These are phyloP conservation scores for Pseudopyricularia javanii DNA, from an alignment of 2,329 filamentous ascomycete species.

Conservation along the genomic window DNA sequence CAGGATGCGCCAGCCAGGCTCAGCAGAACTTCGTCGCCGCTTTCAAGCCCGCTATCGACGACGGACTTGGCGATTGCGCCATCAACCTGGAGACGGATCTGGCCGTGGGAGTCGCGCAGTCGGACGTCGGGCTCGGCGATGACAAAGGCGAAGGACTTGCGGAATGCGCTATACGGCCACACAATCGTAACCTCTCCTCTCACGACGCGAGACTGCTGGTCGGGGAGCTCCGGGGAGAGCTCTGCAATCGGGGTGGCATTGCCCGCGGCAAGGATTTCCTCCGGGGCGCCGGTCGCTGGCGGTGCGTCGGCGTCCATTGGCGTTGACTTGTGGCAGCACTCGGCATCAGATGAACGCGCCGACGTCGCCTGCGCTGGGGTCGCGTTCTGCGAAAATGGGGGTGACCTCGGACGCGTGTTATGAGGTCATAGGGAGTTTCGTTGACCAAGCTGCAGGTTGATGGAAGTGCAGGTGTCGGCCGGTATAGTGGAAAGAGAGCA, in stretches of 20 bases:
- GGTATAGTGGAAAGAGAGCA: not conserved
- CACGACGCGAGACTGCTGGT: conserved; percentile 32
- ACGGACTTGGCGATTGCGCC: conserved; percentile 60
- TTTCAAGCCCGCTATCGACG: conserved; percentile 55
- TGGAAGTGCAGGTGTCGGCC: too few relatives aligned
- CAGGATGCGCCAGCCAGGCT: conserved; percentile 58
- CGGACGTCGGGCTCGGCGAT: conserved; percentile 78
- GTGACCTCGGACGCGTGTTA: not conserved
- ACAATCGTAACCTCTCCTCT: conserved; percentile 69
- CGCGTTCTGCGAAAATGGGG: not conserved
- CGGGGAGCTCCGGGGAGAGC: conserved; percentile 33
- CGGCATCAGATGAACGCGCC: not conserved
- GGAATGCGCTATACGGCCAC: conserved; percentile 82
- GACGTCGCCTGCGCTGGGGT: not conserved
- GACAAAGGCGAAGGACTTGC: conserved; percentile 61
- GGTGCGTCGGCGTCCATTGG: not conserved
- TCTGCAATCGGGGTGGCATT: conserved; percentile 34
- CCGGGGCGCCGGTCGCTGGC: not conserved
- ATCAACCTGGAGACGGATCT: conserved; percentile 67
- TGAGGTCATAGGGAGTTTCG: not conserved
- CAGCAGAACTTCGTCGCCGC: conserved; percentile 64
- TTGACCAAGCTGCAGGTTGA: not conserved
- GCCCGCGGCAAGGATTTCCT: conserved; percentile 1
- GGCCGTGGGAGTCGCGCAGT: conserved; percentile 62
- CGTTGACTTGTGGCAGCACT: not conserved